Evolutionary conservation across 148 eudicot genomes (phyloP).

Genomic region (Simmondsia chinensis): DNA sequence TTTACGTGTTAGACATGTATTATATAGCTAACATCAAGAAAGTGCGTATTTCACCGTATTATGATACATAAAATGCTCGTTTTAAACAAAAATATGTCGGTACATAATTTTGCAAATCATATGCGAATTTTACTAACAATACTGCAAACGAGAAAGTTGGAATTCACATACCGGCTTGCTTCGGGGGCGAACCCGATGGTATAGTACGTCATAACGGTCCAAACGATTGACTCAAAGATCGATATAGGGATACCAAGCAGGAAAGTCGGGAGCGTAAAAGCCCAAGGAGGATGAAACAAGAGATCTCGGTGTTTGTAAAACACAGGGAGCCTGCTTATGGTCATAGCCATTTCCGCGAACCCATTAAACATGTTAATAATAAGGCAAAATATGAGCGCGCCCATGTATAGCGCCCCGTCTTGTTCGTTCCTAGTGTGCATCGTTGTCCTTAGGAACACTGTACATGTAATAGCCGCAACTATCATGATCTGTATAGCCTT

Average conservation of each 20-base stretch:
- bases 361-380: slow-evolving; percentile 74
- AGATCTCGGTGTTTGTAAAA: slow-evolving; percentile 74
- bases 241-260: slow-evolving; percentile 70
- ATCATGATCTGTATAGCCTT: slow-evolving; percentile 57
- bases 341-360: slow-evolving; percentile 55
- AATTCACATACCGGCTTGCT: slow-evolving; percentile 59
- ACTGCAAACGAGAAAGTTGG: no score
- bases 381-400: slow-evolving; percentile 54
- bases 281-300: slow-evolving; percentile 78
- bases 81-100: no score
- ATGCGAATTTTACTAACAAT: no score
- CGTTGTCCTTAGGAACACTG: slow-evolving; percentile 45
- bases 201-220: slow-evolving; percentile 65
- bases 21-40: no score
- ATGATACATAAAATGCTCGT: no score
- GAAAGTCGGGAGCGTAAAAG: slow-evolving; percentile 65
- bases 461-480: slow-evolving; percentile 43
- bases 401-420: slow-evolving; percentile 58
- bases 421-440: slow-evolving; percentile 44
- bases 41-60: no score
- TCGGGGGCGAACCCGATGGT: slow-evolving; percentile 85
- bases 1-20: no score
- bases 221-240: slow-evolving; percentile 47
- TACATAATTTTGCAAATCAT: no score
- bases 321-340: slow-evolving; percentile 58